Evolutionary conservation across 371 early-diverging fungal species (phyloP).

Genomic region (Syncephalastrum monosporum): DNA sequence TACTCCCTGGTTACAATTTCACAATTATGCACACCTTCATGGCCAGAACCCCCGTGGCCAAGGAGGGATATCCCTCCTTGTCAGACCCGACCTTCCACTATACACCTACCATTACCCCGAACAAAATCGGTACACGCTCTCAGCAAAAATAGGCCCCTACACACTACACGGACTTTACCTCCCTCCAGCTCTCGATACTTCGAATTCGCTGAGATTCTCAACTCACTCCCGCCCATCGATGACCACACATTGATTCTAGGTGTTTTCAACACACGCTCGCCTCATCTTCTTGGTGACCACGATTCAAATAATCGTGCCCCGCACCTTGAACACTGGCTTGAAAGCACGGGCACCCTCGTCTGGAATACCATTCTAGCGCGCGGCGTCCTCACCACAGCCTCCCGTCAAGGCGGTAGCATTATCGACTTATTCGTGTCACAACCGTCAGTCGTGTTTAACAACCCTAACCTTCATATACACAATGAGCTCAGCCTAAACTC

Average conservation of each 20-base stretch:
- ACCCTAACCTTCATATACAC: too few relatives aligned
- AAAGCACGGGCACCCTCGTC: background rate
- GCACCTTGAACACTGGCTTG: background rate
- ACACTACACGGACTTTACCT: slow-evolving; percentile 6
- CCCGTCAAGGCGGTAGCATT: slow-evolving; percentile 3
- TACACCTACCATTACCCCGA: background rate
- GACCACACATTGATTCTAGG: slow-evolving; percentile 1
- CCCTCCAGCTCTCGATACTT: background rate
- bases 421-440: slow-evolving; percentile 7
- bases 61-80: slow-evolving; percentile 4
- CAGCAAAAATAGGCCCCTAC: background rate
- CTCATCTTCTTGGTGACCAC: background rate
- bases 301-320: background rate
- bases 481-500: too few relatives aligned
- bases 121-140: background rate
- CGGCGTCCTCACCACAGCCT: slow-evolving; percentile 1
- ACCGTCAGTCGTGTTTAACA: too few relatives aligned
- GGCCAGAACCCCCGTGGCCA: slow-evolving; percentile 1
- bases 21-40: background rate
- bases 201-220: background rate
- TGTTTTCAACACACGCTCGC: background rate
- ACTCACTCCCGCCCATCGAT: background rate
- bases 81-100: slow-evolving; percentile 1
- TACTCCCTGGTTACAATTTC: slow-evolving; percentile 3
- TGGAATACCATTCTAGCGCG: slow-evolving; percentile 3